Evolutionary conservation across 139 green algal genomes (phyloP), one percentile per base, ranked within the genome.

Genomic region (Nannochloris sp.): DNA sequence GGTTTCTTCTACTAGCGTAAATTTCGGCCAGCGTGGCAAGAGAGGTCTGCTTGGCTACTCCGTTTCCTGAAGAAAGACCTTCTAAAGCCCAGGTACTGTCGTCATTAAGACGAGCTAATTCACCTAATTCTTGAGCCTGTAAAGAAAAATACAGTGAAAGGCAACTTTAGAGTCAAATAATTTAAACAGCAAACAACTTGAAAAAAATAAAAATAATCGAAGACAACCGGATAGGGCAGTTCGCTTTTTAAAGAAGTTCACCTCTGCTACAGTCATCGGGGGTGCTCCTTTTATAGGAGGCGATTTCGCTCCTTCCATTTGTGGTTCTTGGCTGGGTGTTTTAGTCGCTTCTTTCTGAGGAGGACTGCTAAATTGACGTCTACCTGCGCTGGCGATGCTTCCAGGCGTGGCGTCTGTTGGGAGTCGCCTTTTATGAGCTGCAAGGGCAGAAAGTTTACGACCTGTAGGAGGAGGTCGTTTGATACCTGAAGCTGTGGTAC

Each of bases 51-150:
- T 29, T 6, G 4, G 56, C 57, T 7, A 14, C 31, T 33, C 8
- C 37, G 9, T 8, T 53, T 19, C 48, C 34, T 7, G 70, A 46
- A 14, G 32, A 27, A 3, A 77, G 56, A 7, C 70, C 70, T 15
- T 77, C 63, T 4, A 77, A 51, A 10, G 70, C 70, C 63, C 56
- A 72, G 23, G 62, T 14, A 0, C 44, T 62, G 27, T 72, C 64
- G 27, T 77, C 64, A 27, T 63, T 59, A 14, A 31, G n/a, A 8
- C 29, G 9, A 23, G 19, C 46, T 60, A 69, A 51, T 36, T 76
- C 70, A 3, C 70, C 70, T 15, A 72, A 42, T 14, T 69, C 70
- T 63, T 77, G 70, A 19, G 70, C 70, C 45, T 72, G 33, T 42
- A 77, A 8, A 27, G 42, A 51, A 51, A 27, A 27, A 19, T n/a